Evolutionary conservation across 495 filamentous ascomycete genomes (phyloP).

Genomic region (Neurospora tetraspora): DNA sequence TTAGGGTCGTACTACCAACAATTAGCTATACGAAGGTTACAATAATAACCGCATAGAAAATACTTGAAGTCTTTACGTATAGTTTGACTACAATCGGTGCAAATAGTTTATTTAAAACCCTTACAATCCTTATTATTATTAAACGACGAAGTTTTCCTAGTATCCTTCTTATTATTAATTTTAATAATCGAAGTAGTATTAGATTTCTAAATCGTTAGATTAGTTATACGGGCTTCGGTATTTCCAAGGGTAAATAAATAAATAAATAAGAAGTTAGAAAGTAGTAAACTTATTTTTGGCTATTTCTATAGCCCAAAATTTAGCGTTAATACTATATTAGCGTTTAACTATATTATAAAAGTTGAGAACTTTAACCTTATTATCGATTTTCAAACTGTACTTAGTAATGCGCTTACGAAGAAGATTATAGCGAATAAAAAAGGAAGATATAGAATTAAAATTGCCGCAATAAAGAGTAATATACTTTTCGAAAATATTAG

Average conservation of each 20-base stretch:
- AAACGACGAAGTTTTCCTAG: too few relatives aligned
- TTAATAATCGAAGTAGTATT: too few relatives aligned
- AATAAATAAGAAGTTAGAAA: background rate
- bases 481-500: background rate
- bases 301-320: background rate
- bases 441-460: background rate
- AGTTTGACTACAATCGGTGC: background rate
- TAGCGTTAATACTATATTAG: background rate
- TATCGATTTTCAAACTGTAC: background rate
- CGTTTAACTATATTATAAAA: background rate
- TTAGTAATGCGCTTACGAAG: background rate
- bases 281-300: background rate
- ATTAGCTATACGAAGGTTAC: rapidly evolving
- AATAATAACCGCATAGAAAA: background rate
- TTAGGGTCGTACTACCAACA: background rate
- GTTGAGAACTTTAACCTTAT: background rate
- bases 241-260: background rate
- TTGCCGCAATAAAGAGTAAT: background rate
- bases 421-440: background rate
- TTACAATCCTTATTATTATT: background rate
- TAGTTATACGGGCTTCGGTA: background rate
- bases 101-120: background rate
- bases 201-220: too few relatives aligned
- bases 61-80: background rate
- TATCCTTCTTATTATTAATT: background rate